These are phyloP conservation scores for Posidonia oceanica DNA, from an alignment of 116 monocot genomes.

Conservation along the genomic window DNA sequence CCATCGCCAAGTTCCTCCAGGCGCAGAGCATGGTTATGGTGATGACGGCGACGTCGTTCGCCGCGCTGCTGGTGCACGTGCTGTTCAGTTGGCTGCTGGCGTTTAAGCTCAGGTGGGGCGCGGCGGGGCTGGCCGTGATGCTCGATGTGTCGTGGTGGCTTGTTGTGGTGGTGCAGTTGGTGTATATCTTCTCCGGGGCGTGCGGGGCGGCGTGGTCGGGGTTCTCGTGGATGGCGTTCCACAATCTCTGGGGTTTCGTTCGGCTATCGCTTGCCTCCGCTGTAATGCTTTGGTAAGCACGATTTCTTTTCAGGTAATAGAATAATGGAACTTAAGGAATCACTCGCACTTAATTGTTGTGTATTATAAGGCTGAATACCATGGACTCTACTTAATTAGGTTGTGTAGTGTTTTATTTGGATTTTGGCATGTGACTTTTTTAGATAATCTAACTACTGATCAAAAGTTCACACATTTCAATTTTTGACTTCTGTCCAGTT, in stretches of 20 bases:
- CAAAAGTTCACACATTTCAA: too few species aligned
- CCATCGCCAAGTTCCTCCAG: conserved; percentile 65
- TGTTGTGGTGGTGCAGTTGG: conserved; percentile 29
- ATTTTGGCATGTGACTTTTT: too few species aligned
- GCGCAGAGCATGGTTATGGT: conserved; percentile 52
- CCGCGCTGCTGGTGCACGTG: conserved; percentile 29
- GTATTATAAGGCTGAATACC: too few species aligned
- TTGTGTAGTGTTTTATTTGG: too few species aligned
- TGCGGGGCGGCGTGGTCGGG: conserved; percentile 67
- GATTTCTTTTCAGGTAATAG: too few species aligned
- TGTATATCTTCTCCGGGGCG: conserved; percentile 34
- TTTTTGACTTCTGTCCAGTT: too few species aligned
- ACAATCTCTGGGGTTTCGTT: conserved; percentile 40
- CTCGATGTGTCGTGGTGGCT: conserved; percentile 59
- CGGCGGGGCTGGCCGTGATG: conserved; percentile 35
- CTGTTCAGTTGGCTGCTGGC: conserved; percentile 50
- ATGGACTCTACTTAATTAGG: too few species aligned
- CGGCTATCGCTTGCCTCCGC: conserved; percentile 73
- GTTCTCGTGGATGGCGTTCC: conserved; percentile 49
- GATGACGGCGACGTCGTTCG: conserved; percentile 34
- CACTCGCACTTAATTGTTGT: too few species aligned
- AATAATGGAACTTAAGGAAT: too few species aligned
- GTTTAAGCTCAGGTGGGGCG: conserved; percentile 23
- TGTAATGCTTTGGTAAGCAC: conserved; percentile 53
- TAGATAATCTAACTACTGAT: too few species aligned